Conservation (phyloP, 441 rosid genomes). For the Euphorbia corollata region DNA sequence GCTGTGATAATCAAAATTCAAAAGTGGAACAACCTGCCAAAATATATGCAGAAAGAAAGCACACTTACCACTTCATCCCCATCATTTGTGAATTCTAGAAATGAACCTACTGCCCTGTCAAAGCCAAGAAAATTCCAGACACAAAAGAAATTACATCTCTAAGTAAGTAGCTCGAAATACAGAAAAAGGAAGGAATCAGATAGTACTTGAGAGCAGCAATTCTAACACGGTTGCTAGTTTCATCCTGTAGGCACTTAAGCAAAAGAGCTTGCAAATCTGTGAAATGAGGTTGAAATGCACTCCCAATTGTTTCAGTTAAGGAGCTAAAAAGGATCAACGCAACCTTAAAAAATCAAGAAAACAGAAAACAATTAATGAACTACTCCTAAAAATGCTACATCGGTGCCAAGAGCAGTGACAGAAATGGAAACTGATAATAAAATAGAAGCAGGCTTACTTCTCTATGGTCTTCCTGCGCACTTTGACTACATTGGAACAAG, state of each 20-base stretch:
- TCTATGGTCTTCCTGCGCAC: slow-evolving; percentile 92
- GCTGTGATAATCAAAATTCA: neutral
- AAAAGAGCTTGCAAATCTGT: slow-evolving; percentile 82
- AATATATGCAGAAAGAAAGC: slow-evolving; percentile 6
- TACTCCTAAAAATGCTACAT: slow-evolving; percentile 5
- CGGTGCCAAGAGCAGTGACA: neutral
- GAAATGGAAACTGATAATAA: neutral
- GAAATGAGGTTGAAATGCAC: slow-evolving; percentile 78
- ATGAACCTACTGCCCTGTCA: slow-evolving; percentile 94
- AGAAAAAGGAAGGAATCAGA: slow-evolving; percentile 7
- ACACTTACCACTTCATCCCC: slow-evolving; percentile 84
- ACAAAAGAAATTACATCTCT: neutral
- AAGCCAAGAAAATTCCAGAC: slow-evolving; percentile 9
- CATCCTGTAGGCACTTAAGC: slow-evolving; percentile 90
- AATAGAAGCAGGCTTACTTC: slow-evolving; percentile 48
- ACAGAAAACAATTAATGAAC: slow-evolving; percentile 8
- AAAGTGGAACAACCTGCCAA: neutral
- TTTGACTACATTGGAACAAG: slow-evolving; percentile 90
- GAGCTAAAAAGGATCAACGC: slow-evolving; percentile 97
- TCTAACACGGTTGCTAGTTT: slow-evolving; percentile 87
- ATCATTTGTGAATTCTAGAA: slow-evolving; percentile 78
- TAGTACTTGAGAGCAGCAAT: slow-evolving; percentile 94
- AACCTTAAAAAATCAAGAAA: slow-evolving; percentile 47
- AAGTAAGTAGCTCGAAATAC: neutral
- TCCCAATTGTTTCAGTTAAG: slow-evolving; percentile 93